Evolutionary conservation across 768 basidiomycete genomes (phyloP).

Genomic region (Tricholoma terreum): DNA sequence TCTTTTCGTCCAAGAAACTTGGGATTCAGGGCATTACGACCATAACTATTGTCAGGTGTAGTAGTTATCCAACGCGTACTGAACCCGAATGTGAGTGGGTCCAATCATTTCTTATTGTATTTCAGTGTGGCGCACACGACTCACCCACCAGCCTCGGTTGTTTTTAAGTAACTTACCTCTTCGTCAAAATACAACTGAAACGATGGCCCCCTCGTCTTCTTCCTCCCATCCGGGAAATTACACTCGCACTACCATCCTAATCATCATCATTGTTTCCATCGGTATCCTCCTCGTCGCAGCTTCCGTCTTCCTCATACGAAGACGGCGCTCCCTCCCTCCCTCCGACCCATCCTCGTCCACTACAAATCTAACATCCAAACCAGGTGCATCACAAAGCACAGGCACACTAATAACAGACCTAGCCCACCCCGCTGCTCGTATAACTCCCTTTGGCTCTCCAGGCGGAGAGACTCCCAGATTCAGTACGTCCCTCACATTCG

Average conservation of each 20-base stretch:
- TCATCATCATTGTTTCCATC: slow-evolving; percentile 8
- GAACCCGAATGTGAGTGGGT: no score
- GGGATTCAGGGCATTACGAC: no score
- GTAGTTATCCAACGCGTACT: no score
- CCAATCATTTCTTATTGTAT: no score
- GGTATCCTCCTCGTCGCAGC: slow-evolving; percentile 7
- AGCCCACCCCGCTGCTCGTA: slow-evolving; percentile 37
- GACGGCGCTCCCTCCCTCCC: neutral
- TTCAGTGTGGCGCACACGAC: no score
- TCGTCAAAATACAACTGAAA: no score
- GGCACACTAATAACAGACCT: slow-evolving; percentile 8
- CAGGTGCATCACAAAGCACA: neutral
- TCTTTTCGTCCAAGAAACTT: no score
- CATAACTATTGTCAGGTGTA: no score
- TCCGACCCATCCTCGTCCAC: slow-evolving; percentile 5
- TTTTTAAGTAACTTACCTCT: no score
- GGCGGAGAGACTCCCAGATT: slow-evolving; percentile 36
- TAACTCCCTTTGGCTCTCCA: slow-evolving; percentile 39
- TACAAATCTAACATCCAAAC: slow-evolving; percentile 17
- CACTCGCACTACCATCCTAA: slow-evolving; percentile 2
- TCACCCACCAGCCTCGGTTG: no score
- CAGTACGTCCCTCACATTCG: slow-evolving; percentile 34
- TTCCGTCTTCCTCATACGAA: slow-evolving; percentile 9
- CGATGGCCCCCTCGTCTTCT: no score
- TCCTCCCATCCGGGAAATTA: neutral